Percentiles rank a stretch among this genome's conserved stretches.
Conservation (phyloP, 352 stramenopile genomes). For the Phytophthora uliginosa region DNA sequence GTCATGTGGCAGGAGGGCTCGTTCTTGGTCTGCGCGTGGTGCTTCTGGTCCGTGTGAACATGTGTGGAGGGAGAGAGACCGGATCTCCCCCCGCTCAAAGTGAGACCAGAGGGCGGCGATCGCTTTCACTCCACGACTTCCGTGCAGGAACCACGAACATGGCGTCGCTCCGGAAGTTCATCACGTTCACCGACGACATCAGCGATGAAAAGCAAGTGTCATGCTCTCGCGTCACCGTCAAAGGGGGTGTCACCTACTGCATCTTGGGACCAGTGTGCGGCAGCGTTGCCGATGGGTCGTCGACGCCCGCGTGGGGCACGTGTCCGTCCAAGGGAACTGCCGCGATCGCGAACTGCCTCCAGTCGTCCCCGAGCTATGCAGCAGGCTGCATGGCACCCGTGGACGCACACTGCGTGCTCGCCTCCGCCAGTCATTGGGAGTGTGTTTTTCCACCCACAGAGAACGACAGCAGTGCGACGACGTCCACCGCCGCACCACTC, state of each 20-base stretch:
- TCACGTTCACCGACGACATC: conserved; percentile 14
- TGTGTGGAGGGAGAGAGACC: conserved; percentile 12
- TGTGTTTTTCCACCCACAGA: conserved; percentile 40
- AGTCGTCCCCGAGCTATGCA: conserved; percentile 35
- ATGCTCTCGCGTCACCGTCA: conserved; percentile 49
- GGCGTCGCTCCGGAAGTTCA: conserved; percentile 13
- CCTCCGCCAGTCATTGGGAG: conserved; percentile 31
- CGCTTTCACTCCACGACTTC: conserved; percentile 20
- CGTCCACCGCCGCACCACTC: background rate
- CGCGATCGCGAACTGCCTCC: conserved; percentile 45
- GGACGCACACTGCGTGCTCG: conserved; percentile 54
- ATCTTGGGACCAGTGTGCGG: conserved; percentile 52
- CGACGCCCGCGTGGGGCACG: conserved; percentile 8
- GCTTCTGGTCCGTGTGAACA: conserved; percentile 24
- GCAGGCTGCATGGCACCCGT: conserved; percentile 44
- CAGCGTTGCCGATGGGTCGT: conserved; percentile 7
- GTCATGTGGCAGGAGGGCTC: conserved; percentile 2
- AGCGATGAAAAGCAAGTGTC: background rate
- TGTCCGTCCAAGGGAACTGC: conserved; percentile 50
- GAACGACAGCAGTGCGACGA: background rate
- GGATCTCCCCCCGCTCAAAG: background rate
- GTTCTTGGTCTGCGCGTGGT: conserved; percentile 7
- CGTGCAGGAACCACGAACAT: background rate
- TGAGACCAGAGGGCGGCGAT: background rate
- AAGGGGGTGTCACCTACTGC: conserved; percentile 59